Evolutionary conservation across 2,329 filamentous ascomycete genomes (phyloP).

Genomic region (Cytospora piceicola): DNA sequence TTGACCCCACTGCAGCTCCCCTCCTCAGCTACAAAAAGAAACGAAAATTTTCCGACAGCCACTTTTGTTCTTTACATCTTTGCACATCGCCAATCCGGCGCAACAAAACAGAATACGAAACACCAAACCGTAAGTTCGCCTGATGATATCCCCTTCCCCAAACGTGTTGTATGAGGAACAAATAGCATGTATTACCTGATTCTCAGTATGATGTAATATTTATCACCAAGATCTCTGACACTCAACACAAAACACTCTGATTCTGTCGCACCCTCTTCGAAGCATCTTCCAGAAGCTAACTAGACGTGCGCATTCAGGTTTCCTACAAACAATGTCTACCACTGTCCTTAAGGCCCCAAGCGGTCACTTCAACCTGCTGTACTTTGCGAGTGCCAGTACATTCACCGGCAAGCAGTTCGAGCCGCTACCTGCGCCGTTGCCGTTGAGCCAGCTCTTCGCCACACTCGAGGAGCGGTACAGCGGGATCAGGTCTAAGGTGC

Average conservation of each 20-base stretch:
- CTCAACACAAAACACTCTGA: constrained; percentile 25
- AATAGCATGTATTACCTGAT: constrained; percentile 50
- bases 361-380: constrained; percentile 78
- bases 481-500: constrained; percentile 69
- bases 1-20: not conserved
- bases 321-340: constrained; percentile 30
- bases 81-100: not conserved
- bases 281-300: constrained; percentile 35
- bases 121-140: constrained; percentile 39
- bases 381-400: constrained; percentile 77
- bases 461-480: constrained; percentile 70
- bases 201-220: constrained; percentile 55
- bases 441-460: constrained; percentile 65
- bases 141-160: not conserved
- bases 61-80: not conserved
- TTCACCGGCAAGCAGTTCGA: constrained; percentile 73
- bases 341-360: constrained; percentile 52
- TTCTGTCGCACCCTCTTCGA: constrained; percentile 14
- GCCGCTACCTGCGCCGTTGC: constrained; percentile 66
- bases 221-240: constrained; percentile 76
- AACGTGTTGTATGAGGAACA: constrained; percentile 38
- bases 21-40: constrained; percentile 18
- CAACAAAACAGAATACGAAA: not conserved
- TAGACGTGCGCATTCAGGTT: constrained; percentile 23
- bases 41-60: not conserved